These are phyloP conservation scores for Picea glauca DNA, from an alignment of 75 land plant species.

Conservation along the genomic window DNA sequence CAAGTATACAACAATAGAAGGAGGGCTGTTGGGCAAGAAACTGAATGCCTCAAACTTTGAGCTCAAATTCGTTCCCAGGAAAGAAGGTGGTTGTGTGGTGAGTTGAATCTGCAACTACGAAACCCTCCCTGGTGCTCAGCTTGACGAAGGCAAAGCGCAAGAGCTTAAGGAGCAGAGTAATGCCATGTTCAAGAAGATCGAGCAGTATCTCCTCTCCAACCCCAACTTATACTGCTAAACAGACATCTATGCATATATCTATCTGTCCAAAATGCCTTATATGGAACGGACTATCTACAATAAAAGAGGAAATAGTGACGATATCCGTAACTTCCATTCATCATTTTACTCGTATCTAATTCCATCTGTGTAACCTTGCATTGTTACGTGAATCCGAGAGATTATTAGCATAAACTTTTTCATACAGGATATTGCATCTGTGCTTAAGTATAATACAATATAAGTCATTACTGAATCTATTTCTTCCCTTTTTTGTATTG, in stretches of 20 bases:
- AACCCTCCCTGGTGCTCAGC: neutral
- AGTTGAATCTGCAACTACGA: slow-evolving; percentile 14
- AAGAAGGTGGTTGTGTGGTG: slow-evolving; percentile 18
- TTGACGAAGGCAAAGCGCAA: slow-evolving; percentile 19
- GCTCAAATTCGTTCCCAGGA: slow-evolving; percentile 12
- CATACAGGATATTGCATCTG: too few relatives aligned
- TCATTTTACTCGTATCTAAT: too few relatives aligned
- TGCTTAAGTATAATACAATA: too few relatives aligned
- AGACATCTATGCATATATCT: neutral
- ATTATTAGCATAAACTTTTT: too few relatives aligned
- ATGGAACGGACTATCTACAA: too few relatives aligned
- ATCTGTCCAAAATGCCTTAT: too few relatives aligned
- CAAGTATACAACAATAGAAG: slow-evolving; percentile 27
- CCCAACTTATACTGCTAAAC: slow-evolving; percentile 16
- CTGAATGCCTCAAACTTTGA: slow-evolving; percentile 9
- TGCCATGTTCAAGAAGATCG: slow-evolving; percentile 28
- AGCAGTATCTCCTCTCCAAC: slow-evolving; percentile 30
- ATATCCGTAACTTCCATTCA: too few relatives aligned
- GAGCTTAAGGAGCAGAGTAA: slow-evolving; percentile 13
- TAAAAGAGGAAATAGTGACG: too few relatives aligned
- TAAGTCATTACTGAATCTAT: too few relatives aligned
- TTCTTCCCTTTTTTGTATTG: too few relatives aligned
- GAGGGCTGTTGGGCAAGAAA: slow-evolving; percentile 18
- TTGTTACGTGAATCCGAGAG: too few relatives aligned
- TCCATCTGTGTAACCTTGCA: too few relatives aligned